Percentiles rank a stretch among this genome's conserved stretches.
These are phyloP conservation scores for Fusarium algeriense DNA, from an alignment of 2,329 filamentous ascomycete species.

Conservation along the genomic window DNA sequence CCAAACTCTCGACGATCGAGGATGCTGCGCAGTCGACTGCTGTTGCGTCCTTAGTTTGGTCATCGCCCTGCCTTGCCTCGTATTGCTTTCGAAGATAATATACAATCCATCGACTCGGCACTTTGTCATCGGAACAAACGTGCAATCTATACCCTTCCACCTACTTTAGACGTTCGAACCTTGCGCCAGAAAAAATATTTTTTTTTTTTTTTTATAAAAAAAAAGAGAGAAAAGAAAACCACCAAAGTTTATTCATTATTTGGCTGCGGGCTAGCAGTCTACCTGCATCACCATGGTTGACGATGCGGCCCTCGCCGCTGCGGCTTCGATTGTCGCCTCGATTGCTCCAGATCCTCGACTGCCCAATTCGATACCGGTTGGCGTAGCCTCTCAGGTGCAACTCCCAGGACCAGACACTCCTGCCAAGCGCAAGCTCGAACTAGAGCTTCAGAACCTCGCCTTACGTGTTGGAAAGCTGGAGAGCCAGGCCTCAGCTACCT, in stretches of 20 bases:
- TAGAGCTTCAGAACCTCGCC: slow-evolving; percentile 83
- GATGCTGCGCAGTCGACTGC: slow-evolving; percentile 38
- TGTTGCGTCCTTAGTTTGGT: slow-evolving; percentile 37
- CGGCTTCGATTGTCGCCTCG: slow-evolving; percentile 65
- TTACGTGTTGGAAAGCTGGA: slow-evolving; percentile 86
- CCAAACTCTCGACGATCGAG: slow-evolving; percentile 29
- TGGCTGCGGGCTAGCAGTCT: slow-evolving; percentile 48
- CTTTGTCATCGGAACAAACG: slow-evolving; percentile 17
- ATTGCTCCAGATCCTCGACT: slow-evolving; percentile 61
- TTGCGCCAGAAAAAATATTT: slow-evolving; percentile 1
- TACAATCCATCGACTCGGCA: slow-evolving; percentile 14
- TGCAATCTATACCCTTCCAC: slow-evolving; percentile 10
- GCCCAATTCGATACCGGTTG: slow-evolving; percentile 55
- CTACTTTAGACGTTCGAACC: slow-evolving; percentile 19
- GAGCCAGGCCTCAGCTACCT: slow-evolving; percentile 74
- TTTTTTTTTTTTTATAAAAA: not conserved
- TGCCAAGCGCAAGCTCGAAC: slow-evolving; percentile 83
- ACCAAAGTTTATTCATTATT: slow-evolving; percentile 21
- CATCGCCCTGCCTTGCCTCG: slow-evolving; percentile 21
- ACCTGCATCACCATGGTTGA: slow-evolving; percentile 60
- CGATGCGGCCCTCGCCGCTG: slow-evolving; percentile 66
- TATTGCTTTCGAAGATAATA: slow-evolving; percentile 11
- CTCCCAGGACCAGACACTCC: slow-evolving; percentile 82
- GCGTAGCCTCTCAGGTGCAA: slow-evolving; percentile 66
- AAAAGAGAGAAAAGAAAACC: not conserved